Percentiles rank a stretch among this genome's conserved stretches.
These are phyloP conservation scores for Pyrenochaeta sp. DNA, from an alignment of 2,329 filamentous ascomycete genomes.

Conservation along the genomic window DNA sequence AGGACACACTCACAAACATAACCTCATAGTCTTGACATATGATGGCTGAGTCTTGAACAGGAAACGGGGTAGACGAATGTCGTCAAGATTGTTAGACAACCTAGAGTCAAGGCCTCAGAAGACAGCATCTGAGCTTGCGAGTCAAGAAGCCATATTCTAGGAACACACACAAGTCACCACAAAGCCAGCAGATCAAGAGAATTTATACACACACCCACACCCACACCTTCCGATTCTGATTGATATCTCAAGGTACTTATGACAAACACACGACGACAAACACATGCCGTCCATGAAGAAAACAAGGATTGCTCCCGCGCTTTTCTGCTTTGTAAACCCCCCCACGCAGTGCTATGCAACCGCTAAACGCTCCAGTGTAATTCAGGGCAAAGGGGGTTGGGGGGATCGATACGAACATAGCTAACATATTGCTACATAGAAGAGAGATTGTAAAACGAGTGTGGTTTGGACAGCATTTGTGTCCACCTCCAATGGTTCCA, in stretches of 20 bases:
- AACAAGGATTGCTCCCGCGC: no score
- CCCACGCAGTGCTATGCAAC: conserved; percentile 3
- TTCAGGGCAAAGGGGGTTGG: no score
- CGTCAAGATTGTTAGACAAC: not conserved
- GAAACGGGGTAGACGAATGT: not conserved
- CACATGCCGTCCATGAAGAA: no score
- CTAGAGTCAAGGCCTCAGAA: not conserved
- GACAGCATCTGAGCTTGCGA: not conserved
- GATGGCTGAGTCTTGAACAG: not conserved
- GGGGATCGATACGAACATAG: not conserved
- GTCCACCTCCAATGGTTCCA: conserved; percentile 2
- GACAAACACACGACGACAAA: no score
- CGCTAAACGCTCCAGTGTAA: not conserved
- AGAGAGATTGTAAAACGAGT: conserved; percentile 1
- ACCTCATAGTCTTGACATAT: no score
- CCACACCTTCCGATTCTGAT: no score
- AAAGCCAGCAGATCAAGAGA: no score
- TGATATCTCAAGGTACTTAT: no score
- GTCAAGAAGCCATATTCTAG: not conserved
- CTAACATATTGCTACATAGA: conserved; percentile 3
- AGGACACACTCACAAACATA: no score
- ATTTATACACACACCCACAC: no score
- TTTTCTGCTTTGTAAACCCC: no score
- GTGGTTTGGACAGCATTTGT: not conserved
- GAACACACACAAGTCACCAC: no score